Evolutionary conservation across 2,329 filamentous ascomycete genomes (phyloP), one percentile per base, ranked within the genome.

Genomic region (Purpureocillium takamizusanense): DNA sequence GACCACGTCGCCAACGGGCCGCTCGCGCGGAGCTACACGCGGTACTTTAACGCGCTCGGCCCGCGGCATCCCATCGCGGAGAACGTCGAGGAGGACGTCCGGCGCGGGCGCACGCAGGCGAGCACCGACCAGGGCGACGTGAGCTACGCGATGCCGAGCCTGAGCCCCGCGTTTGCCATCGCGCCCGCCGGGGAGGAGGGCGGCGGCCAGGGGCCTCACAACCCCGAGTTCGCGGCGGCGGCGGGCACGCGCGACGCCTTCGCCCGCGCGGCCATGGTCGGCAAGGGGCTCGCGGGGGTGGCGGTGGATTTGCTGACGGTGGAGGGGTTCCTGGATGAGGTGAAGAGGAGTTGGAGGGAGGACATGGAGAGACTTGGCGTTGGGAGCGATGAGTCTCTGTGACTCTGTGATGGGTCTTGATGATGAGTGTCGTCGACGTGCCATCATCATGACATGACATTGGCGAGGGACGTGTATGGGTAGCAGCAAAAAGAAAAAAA

Each of bases 91-190:
- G 35, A 65, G 7, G 68, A 70, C 40, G 54, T 62, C 37, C 52
- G 63, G 9, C 48, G 53, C 4, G 66, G 66, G 1, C 50, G 56
- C 17, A 69, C 65, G 15, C 65, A 61, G 49, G 74, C 74, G 5
- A 75, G 70, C 44, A 76, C 72, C 0, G 75, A 79, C 49, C 73
- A 77, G 55, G 76, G 75, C 0, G 67, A 79, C 44, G 56, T 79
- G 38, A 76, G 69, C 46, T 69, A 78, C 47, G 69, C 63, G 2
- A 66, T 78, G 60, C 76, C 75, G 30, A 72, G 68, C 38, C 50
- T 79, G 30, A 71, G 63, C 38, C 58, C 65, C 1, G 66, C 66
- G 4, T 78, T 76, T 47, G 60, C 61, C 21, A 73, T 77, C 40
- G 57, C 55, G 18, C 63, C 70, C 6, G 64, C 39, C 1, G 36